A percentile compares a stretch with the other conserved stretches of the same genome.
Conservation (phyloP, 495 filamentous ascomycete species). For the Hypomontagnella monticulosa region DNA sequence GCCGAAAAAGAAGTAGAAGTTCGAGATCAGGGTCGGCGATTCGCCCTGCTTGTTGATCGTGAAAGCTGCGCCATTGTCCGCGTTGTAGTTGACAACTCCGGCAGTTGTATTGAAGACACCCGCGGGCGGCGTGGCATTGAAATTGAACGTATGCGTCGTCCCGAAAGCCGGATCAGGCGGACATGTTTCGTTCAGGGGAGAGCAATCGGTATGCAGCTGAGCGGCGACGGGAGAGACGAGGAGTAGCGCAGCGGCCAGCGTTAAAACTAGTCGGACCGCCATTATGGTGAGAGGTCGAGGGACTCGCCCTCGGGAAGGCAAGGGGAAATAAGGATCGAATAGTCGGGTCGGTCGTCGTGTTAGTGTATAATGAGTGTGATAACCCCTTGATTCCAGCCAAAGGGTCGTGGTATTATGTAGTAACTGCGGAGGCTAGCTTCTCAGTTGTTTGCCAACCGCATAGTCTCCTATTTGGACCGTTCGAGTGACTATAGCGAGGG, state of each 20-base stretch:
- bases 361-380: slow-evolving; percentile 1
- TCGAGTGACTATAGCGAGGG: background rate
- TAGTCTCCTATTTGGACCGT: slow-evolving; percentile 19
- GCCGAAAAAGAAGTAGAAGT: slow-evolving; percentile 84
- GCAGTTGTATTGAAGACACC: slow-evolving; percentile 71
- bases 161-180: slow-evolving; percentile 71
- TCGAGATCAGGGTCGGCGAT: slow-evolving; percentile 75
- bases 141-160: slow-evolving; percentile 63
- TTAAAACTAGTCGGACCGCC: slow-evolving; percentile 43
- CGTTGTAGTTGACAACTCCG: slow-evolving; percentile 63
- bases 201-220: slow-evolving; percentile 74
- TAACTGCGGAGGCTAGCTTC: slow-evolving; percentile 1
- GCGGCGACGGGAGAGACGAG: slow-evolving; percentile 57
- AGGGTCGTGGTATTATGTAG: background rate
- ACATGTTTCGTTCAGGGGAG: slow-evolving; percentile 71
- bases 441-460: slow-evolving; percentile 23
- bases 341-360: background rate
- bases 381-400: slow-evolving; percentile 10
- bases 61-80: slow-evolving; percentile 70
- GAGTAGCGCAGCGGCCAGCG: slow-evolving; percentile 54
- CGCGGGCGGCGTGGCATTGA: slow-evolving; percentile 70
- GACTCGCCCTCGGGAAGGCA: background rate
- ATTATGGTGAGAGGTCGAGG: slow-evolving; percentile 41
- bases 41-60: slow-evolving; percentile 75
- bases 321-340: background rate